Evolutionary conservation across 148 eudicot genomes (phyloP).

Genomic region (Camellia granthamiana): DNA sequence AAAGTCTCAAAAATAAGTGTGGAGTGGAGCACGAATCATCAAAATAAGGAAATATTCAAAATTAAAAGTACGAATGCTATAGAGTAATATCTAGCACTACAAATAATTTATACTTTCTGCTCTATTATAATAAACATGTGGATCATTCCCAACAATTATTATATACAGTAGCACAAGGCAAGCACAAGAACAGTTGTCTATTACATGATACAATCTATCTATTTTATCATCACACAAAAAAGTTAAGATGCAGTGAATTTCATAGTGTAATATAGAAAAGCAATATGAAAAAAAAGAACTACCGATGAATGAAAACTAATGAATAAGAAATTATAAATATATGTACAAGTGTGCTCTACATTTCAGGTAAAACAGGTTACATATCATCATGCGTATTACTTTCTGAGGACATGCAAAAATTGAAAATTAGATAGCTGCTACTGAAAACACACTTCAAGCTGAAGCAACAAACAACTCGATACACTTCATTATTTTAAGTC

Average conservation of each 20-base stretch:
- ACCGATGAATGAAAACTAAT: not conserved
- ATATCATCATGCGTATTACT: not conserved
- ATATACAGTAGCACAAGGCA: not conserved
- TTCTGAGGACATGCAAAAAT: not conserved
- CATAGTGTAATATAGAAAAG: not conserved
- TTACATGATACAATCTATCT: not conserved
- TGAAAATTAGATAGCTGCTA: not conserved
- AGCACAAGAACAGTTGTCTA: not conserved
- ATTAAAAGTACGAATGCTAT: not conserved
- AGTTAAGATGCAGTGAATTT: not conserved
- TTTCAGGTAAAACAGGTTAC: no score
- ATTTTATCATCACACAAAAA: not conserved
- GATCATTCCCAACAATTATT: slow-evolving; percentile 6
- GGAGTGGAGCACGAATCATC: not conserved
- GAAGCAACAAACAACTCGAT: not conserved
- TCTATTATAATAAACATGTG: not conserved
- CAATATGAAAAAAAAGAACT: not conserved
- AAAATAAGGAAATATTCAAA: not conserved
- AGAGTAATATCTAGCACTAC: slow-evolving; percentile 11
- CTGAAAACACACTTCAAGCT: not conserved
- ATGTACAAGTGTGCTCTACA: not conserved
- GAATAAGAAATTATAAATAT: not conserved
- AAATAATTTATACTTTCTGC: not conserved
- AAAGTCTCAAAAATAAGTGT: not conserved
- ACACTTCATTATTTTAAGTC: not conserved